Conservation (phyloP, 768 basidiomycete genomes). For the Scleroderma bovista region DNA sequence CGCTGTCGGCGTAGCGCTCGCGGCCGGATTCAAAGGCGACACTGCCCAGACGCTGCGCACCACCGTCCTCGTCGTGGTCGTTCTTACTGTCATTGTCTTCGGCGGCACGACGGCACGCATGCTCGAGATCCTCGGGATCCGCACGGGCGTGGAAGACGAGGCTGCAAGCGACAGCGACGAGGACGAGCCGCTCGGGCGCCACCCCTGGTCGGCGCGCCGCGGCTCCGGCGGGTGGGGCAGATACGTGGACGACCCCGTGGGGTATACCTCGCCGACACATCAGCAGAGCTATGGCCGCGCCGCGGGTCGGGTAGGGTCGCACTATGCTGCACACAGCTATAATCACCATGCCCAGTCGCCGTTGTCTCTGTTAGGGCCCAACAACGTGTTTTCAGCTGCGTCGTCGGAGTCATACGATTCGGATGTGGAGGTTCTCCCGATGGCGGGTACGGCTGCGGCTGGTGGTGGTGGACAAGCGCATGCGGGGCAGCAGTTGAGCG, state of each 20-base stretch:
- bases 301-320: constrained; percentile 47
- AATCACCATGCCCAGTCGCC: constrained; percentile 51
- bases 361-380: constrained; percentile 15
- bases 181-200: constrained; percentile 31
- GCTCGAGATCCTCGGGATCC: constrained; percentile 94
- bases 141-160: constrained; percentile 93
- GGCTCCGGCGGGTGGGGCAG: constrained; percentile 38
- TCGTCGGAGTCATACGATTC: constrained; percentile 79
- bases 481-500: constrained; percentile 1
- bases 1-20: constrained; percentile 96
- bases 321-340: constrained; percentile 49
- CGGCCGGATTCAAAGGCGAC: constrained; percentile 91
- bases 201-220: constrained; percentile 30
- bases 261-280: constrained; percentile 26
- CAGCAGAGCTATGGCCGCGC: constrained; percentile 25
- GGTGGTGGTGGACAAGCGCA: no score
- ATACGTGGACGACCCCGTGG: constrained; percentile 41
- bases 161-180: constrained; percentile 56
- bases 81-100: constrained; percentile 89
- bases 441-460: constrained; percentile 49
- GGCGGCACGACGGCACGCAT: constrained; percentile 97
- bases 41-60: constrained; percentile 88
- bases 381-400: constrained; percentile 53
- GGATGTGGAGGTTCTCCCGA: constrained; percentile 72
- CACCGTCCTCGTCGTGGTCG: constrained; percentile 93